Evolutionary conservation across 2,329 filamentous ascomycete genomes (phyloP).

Genomic region (Fusarium brevicatenulatum): DNA sequence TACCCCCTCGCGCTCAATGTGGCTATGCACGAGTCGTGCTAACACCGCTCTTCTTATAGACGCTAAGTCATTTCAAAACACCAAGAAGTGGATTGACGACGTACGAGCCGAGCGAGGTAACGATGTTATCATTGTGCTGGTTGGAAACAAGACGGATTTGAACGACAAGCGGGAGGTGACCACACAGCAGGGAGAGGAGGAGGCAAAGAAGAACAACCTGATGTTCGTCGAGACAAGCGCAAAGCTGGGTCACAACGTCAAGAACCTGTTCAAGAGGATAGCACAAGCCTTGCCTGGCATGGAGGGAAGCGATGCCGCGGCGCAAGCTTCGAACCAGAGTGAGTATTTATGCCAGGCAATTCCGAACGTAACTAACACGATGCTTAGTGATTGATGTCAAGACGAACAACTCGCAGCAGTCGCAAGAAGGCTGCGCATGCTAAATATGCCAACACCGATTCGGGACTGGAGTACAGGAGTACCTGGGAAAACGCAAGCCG

Average conservation of each 20-base stretch:
- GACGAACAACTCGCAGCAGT: conserved; percentile 75
- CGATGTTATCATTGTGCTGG: conserved; percentile 98
- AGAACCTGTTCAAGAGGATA: conserved; percentile 96
- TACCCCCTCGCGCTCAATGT: conserved; percentile 14
- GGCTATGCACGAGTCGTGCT: conserved; percentile 31
- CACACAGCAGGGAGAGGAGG: conserved; percentile 94
- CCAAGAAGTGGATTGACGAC: conserved; percentile 99
- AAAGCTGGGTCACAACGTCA: conserved; percentile 97
- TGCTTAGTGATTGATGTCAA: conserved; percentile 89
- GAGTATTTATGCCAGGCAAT: conserved; percentile 51
- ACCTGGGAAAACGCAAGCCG: conserved; percentile 37
- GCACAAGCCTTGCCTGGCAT: conserved; percentile 97
- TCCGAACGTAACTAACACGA: conserved; percentile 24
- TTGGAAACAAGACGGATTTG: conserved; percentile 99
- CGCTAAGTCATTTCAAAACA: conserved; percentile 97
- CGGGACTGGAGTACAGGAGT: conserved; percentile 42
- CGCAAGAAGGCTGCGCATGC: conserved; percentile 75
- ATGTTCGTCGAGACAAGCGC: conserved; percentile 99
- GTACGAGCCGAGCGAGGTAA: conserved; percentile 95
- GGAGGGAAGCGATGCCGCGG: conserved; percentile 87
- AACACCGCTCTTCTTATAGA: conserved; percentile 58
- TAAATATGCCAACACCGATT: conserved; percentile 40
- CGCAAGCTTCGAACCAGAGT: conserved; percentile 81
- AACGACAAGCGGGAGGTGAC: conserved; percentile 99
- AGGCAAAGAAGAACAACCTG: conserved; percentile 96